Conservation (phyloP, 371 early-diverging fungal species). For the Mucor plumbeus region DNA sequence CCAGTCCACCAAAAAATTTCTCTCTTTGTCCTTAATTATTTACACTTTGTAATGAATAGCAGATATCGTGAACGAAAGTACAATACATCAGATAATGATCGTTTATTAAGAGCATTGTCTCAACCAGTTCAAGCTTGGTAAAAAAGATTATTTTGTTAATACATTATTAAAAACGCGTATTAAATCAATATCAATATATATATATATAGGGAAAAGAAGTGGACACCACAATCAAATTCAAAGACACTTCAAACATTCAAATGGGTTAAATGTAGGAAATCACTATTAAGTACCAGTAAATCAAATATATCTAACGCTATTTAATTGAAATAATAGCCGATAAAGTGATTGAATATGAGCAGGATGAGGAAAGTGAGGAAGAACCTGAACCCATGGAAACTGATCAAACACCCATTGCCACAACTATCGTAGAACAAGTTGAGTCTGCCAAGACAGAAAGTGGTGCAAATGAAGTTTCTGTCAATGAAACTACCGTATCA, state of each 20-base stretch:
- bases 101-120: slow-evolving; percentile 48
- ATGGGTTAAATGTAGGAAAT: slow-evolving; percentile 61
- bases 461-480: not conserved
- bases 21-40: not conserved
- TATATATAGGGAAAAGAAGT: slow-evolving; percentile 58
- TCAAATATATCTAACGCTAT: no score
- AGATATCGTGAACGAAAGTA: slow-evolving; percentile 54
- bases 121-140: slow-evolving; percentile 60
- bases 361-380: slow-evolving; percentile 42
- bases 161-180: not conserved
- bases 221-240: slow-evolving; percentile 58
- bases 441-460: not conserved
- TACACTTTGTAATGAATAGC: slow-evolving; percentile 22
- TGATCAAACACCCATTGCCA: slow-evolving; percentile 3
- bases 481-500: not conserved
- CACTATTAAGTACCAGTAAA: not conserved
- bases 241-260: slow-evolving; percentile 58
- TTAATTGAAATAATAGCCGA: slow-evolving; percentile 34
- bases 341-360: slow-evolving; percentile 51
- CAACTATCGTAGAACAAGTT: not conserved
- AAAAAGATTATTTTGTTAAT: not conserved
- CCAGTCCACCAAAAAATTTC: not conserved
- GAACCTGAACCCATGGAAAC: slow-evolving; percentile 26
- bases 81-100: slow-evolving; percentile 52
- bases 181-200: not conserved